Conservation (phyloP, 108 stramenopile genomes). For the Cylindrotheca fusiformis region DNA sequence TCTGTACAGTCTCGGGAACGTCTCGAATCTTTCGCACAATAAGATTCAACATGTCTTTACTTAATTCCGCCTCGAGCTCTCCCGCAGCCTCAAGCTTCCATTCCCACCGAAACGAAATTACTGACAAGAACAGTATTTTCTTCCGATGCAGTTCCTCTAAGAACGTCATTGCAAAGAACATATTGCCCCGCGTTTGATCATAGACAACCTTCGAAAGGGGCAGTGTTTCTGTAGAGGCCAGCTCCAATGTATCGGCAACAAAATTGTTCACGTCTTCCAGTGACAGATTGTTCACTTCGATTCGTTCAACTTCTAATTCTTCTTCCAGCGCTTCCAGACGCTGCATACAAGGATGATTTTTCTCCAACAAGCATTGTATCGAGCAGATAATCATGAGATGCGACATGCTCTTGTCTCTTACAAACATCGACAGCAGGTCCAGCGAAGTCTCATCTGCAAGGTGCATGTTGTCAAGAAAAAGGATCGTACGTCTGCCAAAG, state of each 20-base stretch:
- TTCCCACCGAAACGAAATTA: conserved; percentile 45
- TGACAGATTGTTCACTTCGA: conserved; percentile 23
- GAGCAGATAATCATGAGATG: conserved; percentile 29
- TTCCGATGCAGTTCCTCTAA: conserved; percentile 51
- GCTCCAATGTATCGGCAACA: conserved; percentile 21
- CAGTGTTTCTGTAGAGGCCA: conserved; percentile 2
- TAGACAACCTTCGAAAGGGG: conserved; percentile 23
- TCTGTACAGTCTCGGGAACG: conserved; percentile 34
- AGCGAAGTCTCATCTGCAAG: conserved; percentile 29
- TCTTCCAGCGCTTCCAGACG: conserved; percentile 4
- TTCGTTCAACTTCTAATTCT: conserved; percentile 12
- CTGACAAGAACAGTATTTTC: conserved; percentile 45
- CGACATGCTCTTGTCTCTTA: conserved; percentile 10
- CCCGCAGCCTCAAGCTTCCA: conserved; percentile 34
- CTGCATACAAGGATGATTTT: conserved; percentile 1
- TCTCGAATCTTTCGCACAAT: conserved; percentile 40
- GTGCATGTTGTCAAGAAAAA: conserved; percentile 41
- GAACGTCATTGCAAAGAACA: conserved; percentile 32
- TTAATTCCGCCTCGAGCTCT: conserved; percentile 2
- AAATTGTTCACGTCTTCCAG: conserved; percentile 18
- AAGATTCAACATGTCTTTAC: conserved; percentile 27
- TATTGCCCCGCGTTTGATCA: conserved; percentile 31
- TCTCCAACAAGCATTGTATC: conserved; percentile 10
- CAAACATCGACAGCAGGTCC: conserved; percentile 16
- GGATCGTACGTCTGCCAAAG: conserved; percentile 12